phyloP scores from a whole-genome alignment of 2,329 filamentous ascomycete species.

The Lojkania enalia region DNA sequence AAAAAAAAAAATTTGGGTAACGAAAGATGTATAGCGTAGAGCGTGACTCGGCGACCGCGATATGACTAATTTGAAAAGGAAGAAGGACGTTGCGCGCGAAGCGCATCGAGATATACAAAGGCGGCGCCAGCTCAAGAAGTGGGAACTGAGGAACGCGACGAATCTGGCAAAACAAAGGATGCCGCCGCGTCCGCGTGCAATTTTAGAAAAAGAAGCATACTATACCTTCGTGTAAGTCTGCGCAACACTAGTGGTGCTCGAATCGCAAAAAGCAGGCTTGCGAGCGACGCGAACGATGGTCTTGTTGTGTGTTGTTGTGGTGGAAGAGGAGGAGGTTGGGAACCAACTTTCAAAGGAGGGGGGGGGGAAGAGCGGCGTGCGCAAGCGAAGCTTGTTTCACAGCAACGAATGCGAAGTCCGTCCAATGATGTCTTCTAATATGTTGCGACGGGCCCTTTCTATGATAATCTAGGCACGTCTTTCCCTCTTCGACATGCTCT shows the following conservation, averaged over 20 bases:
- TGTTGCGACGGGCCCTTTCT: slow-evolving; percentile 6
- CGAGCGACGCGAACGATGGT: slow-evolving; percentile 14
- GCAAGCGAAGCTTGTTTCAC: slow-evolving; percentile 18
- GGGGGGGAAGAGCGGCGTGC: slow-evolving; percentile 12
- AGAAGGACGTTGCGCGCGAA: slow-evolving; percentile 4
- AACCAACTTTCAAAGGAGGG: neutral
- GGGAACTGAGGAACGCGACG: slow-evolving; percentile 5
- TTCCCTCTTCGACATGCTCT: too few species aligned
- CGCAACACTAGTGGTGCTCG: slow-evolving; percentile 15
- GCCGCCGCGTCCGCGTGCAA: too few species aligned
- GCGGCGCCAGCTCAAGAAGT: neutral
- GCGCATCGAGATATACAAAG: slow-evolving; percentile 7
- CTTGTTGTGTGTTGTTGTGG: slow-evolving; percentile 14
- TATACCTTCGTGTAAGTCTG: slow-evolving; percentile 8
- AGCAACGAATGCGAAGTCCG: slow-evolving; percentile 19
- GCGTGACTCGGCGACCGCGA: too few species aligned
- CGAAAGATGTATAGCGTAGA: too few species aligned
- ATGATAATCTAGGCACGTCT: too few species aligned
- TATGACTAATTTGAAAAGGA: too few species aligned
- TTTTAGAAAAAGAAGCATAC: neutral
- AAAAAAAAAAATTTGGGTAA: too few species aligned
- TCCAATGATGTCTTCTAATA: slow-evolving; percentile 12
- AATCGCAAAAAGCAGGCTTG: slow-evolving; percentile 3
- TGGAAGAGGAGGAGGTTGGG: slow-evolving; percentile 8
- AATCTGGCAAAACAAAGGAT: slow-evolving; percentile 8